Conservation (phyloP, 148 eudicot genomes). For the Camellia sinensis region DNA sequence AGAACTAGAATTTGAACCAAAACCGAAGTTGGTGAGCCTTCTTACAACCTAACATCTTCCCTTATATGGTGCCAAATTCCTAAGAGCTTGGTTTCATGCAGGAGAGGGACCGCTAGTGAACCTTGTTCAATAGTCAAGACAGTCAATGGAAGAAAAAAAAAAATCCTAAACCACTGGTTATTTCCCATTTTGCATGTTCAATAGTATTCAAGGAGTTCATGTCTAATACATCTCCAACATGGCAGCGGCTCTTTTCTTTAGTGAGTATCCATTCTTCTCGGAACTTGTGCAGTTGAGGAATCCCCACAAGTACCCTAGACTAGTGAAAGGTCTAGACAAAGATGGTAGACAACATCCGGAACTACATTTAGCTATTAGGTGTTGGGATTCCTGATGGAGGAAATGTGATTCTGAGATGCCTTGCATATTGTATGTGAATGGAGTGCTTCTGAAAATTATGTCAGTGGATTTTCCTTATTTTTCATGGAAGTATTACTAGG, state of each 20-base stretch:
- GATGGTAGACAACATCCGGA: background rate
- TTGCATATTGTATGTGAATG: too few relatives aligned
- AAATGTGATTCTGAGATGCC: background rate
- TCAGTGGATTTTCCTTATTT: background rate
- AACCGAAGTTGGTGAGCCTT: background rate
- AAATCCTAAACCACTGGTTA: background rate
- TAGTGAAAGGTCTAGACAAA: background rate
- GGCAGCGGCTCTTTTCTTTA: background rate
- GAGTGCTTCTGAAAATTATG: background rate
- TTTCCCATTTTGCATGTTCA: background rate
- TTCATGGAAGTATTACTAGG: background rate
- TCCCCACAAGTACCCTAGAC: background rate
- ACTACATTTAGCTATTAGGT: background rate
- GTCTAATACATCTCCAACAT: too few relatives aligned
- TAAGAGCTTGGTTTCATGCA: too few relatives aligned
- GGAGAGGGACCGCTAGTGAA: background rate
- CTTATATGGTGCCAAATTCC: too few relatives aligned
- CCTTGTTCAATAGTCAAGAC: background rate
- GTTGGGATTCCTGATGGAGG: background rate
- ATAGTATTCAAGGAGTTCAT: too few relatives aligned
- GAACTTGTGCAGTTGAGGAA: background rate
- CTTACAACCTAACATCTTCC: too few relatives aligned
- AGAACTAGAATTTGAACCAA: background rate
- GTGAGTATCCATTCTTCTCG: background rate
- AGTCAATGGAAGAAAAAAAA: background rate